Evolutionary conservation across 352 stramenopile genomes (phyloP).

Genomic region (Phytopythium montanum): DNA sequence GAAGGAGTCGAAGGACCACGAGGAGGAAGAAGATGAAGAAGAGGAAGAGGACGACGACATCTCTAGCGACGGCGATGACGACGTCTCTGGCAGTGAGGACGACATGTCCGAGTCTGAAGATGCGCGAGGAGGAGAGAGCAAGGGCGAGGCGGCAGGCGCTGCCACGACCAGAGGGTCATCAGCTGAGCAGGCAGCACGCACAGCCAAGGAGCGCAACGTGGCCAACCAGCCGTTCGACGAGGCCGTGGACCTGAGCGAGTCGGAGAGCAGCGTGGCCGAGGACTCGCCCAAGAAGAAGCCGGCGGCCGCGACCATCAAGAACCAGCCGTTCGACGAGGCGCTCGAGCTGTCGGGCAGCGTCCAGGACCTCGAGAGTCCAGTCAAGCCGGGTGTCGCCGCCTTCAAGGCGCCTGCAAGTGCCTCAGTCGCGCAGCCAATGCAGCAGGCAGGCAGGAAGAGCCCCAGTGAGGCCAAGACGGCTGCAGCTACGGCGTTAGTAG

Average conservation of each 20-base stretch:
- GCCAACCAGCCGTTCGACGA: constrained; percentile 87
- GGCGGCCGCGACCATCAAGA: constrained; percentile 39
- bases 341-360: constrained; percentile 79
- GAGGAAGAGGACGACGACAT: constrained; percentile 52
- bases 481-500: constrained; percentile 9
- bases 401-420: constrained; percentile 2
- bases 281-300: constrained; percentile 60
- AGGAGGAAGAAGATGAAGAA: constrained; percentile 40
- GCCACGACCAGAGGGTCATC: constrained; percentile 2
- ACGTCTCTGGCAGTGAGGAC: constrained; percentile 57
- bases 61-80: constrained; percentile 34
- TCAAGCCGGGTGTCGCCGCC: constrained; percentile 17
- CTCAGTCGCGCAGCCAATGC: neutral
- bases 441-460: neutral
- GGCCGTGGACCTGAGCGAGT: constrained; percentile 85
- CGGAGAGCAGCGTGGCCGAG: constrained; percentile 53
- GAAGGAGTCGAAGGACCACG: constrained; percentile 48
- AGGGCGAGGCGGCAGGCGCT: constrained; percentile 14
- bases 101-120: constrained; percentile 70
- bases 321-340: constrained; percentile 79
- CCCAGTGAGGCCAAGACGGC: constrained; percentile 5
- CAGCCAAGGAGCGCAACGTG: constrained; percentile 45
- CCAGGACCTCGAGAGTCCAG: constrained; percentile 67
- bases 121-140: constrained; percentile 24
- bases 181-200: constrained; percentile 12